Base-by-base conservation (phyloP, 495 filamentous ascomycete species). In the Aspergillus olivimuriae region DNA sequence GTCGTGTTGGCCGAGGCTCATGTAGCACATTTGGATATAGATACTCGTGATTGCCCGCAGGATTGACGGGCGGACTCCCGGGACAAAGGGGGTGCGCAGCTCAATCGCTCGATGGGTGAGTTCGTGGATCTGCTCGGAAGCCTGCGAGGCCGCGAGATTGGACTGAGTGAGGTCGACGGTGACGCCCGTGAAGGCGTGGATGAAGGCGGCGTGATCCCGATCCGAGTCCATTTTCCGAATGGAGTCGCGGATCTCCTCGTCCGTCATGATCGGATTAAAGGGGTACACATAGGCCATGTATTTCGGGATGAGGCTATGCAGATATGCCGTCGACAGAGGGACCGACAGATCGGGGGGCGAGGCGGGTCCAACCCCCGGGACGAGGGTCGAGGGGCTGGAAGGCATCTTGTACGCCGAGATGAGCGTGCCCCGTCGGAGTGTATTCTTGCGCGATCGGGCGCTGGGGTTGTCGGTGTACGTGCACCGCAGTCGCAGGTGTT, bases 271-370 rank as follows among this genome's bases (percentile, higher is more conserved):
- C 7, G 60, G 60, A 21, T 55, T 61, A 44, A 63, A 57, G 0
- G 57, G 57, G 19, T 56, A 63, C 11, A 63, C 60, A 31, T 51
- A 58, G 22, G 42, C 18, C 39, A 52, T 50, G 28, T 63, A 61
- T 20, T 58, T 46, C 20, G 48, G 45, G 30, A 55, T 43, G 0
- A 55, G 46, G 10, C 43, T 47, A 28, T 44, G 18, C 4, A 48
- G 44, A 20, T 52, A 52, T 2, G 41, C 22, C 11, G 41, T 22
- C 11, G 50, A 41, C 10, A 48, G 23, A 4, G 42, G 39, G n/a
- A 41, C 14, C 23, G 39, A 44, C 14, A 44, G 21, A 15, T 37
- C 42, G 37, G 39, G 36, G 6, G 19, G 7, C n/a, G 33, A 41
- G 12, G 43, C 30, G 18, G 34, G 44, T n/a, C 30, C 31, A 11